Evolutionary conservation across 805 yeast species (phyloP).

Genomic region (Ogataea siamensis): DNA sequence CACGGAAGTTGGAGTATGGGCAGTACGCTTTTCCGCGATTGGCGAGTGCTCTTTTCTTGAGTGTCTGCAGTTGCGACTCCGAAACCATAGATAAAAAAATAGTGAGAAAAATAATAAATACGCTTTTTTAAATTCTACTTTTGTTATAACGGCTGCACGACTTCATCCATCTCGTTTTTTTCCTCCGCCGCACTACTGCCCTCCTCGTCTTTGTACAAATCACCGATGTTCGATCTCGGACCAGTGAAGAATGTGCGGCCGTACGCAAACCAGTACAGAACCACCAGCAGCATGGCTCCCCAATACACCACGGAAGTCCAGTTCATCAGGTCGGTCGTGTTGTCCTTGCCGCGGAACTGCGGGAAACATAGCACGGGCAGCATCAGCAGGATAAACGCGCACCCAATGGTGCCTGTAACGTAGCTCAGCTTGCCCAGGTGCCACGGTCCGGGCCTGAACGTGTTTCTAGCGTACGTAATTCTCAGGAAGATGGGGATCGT

Average conservation of each 20-base stretch:
- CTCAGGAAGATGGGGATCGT: constrained; percentile 61
- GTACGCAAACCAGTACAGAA: constrained; percentile 47
- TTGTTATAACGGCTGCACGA: constrained; percentile 4
- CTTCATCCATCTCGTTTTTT: constrained; percentile 5
- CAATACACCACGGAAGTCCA: constrained; percentile 64
- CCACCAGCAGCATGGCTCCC: constrained; percentile 54
- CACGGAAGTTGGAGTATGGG: constrained; percentile 77
- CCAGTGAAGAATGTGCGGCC: constrained; percentile 63
- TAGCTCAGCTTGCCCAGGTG: constrained; percentile 51
- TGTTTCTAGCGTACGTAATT: constrained; percentile 50
- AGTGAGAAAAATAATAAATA: background rate
- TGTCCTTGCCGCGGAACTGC: constrained; percentile 38
- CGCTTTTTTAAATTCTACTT: background rate
- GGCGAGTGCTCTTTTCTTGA: constrained; percentile 21
- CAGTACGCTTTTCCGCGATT: constrained; percentile 48
- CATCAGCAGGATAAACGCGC: constrained; percentile 52
- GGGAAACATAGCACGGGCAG: constrained; percentile 63
- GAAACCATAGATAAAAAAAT: background rate
- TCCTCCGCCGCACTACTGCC: constrained; percentile 3
- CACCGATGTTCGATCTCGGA: constrained; percentile 52
- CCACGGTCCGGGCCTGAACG: constrained; percentile 67
- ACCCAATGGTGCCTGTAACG: constrained; percentile 49
- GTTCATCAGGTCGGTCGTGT: constrained; percentile 47
- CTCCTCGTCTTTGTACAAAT: constrained; percentile 27
- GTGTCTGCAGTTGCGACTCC: constrained; percentile 1